Evolutionary conservation across 306 rosid genomes (phyloP), one percentile per base, ranked within the genome.

Genomic region (Acacia confusa): DNA sequence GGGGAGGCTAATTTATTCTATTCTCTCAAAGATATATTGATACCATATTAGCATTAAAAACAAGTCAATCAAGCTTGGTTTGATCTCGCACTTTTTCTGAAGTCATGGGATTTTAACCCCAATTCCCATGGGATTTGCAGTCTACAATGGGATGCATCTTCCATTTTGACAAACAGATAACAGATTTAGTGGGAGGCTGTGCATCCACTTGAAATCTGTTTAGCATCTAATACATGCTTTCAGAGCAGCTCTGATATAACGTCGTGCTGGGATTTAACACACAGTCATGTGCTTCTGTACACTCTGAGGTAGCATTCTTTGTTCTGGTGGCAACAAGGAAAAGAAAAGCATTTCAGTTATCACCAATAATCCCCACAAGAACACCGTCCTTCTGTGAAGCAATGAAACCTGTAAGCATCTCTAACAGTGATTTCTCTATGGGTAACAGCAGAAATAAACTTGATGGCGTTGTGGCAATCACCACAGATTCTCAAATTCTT

Each of bases 331-430:
- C 20, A 24, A 61, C 13, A 61, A 25, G 19, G 17, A 61, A 61
- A 24, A 61, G 3, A 61, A 58, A 58, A 81, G 74, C 69, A 74
- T 28, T 48, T 70, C 32, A 53, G 34, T 36, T 36, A 67, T 89
- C 83, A 92, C 95, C 97, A 94, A 87, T 88, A 94, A 85, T 94
- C 97, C 58, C 85, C 90, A 82, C 97, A 90, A n/a, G 95, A 90
- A 84, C 98, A 91, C 34, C 38, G 68, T 79, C 97, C 94, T 6
- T 81, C 92, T 78, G 85, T 92, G 28, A 94, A 94, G 88, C 92
- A 90, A 68, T 92, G 97, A 84, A 94, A 94, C 80, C 98, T 84
- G 65, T 91, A 89, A 71, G 89, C 44, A 81, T 92, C 97, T 80
- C 94, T 92, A 78, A 92, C 89, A 17, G 94, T 89, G 82, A 94